Conservation (phyloP, 2,329 filamentous ascomycete genomes). For the Diplocarpon rosae region DNA sequence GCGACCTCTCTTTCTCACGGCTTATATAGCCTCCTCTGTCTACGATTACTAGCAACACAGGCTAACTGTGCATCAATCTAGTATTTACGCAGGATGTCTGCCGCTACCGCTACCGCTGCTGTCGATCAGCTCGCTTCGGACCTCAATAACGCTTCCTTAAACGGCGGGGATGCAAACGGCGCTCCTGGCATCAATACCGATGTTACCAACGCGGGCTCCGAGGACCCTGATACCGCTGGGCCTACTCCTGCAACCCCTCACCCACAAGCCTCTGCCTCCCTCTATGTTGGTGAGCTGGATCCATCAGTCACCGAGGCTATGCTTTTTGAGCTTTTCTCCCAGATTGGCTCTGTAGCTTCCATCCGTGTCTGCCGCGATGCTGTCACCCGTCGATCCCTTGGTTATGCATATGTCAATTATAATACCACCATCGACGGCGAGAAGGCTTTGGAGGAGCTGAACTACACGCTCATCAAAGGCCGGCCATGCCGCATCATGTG, state of each 20-base stretch:
- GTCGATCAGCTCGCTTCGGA: constrained; percentile 75
- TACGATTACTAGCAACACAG: not conserved
- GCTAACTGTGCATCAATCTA: constrained; percentile 14
- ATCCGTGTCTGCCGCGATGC: constrained; percentile 99
- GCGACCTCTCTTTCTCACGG: constrained; percentile 3
- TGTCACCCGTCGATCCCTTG: constrained; percentile 94
- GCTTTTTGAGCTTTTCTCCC: constrained; percentile 99
- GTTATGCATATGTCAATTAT: constrained; percentile 99
- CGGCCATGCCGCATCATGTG: constrained; percentile 99
- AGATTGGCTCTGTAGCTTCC: constrained; percentile 95
- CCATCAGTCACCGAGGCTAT: constrained; percentile 97
- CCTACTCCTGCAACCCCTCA: constrained; percentile 62
- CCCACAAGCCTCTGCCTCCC: constrained; percentile 89
- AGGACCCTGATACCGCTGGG: constrained; percentile 52
- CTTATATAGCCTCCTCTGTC: not conserved
- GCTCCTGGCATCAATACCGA: constrained; percentile 66
- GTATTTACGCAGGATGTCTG: constrained; percentile 43
- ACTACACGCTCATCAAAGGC: constrained; percentile 99
- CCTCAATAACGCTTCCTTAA: constrained; percentile 59
- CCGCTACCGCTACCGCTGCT: constrained; percentile 46
- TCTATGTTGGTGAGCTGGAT: constrained; percentile 98
- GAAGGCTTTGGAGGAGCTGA: constrained; percentile 96
- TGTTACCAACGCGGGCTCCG: constrained; percentile 43
- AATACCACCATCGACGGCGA: constrained; percentile 94
- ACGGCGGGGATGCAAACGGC: constrained; percentile 55